phyloP scores from a whole-genome alignment of 1,139 yeast genomes.

The Suhomyces terraborum region DNA sequence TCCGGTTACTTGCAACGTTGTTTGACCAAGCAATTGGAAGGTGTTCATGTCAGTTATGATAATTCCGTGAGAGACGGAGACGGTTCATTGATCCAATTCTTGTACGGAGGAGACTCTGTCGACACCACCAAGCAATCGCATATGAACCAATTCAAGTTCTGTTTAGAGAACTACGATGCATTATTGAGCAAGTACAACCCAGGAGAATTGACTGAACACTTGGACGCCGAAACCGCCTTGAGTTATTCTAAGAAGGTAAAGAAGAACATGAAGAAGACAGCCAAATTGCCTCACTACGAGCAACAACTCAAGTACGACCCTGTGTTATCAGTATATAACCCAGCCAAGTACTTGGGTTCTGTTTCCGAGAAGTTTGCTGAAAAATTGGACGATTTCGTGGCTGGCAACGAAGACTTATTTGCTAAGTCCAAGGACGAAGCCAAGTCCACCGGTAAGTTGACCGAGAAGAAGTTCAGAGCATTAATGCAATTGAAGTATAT shows the following conservation, averaged over 20 bases:
- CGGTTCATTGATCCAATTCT: conserved; percentile 89
- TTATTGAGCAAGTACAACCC: conserved; percentile 87
- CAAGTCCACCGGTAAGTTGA: conserved; percentile 52
- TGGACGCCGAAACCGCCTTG: conserved; percentile 82
- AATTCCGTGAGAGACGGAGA: conserved; percentile 95
- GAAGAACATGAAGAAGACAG: conserved; percentile 72
- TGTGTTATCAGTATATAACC: conserved; percentile 79
- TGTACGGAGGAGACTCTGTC: conserved; percentile 96
- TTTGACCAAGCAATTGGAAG: conserved; percentile 96
- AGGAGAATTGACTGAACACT: conserved; percentile 65
- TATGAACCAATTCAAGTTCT: conserved; percentile 90
- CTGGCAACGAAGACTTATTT: conserved; percentile 54
- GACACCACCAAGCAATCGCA: conserved; percentile 95
- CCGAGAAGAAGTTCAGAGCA: conserved; percentile 89
- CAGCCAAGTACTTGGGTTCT: conserved; percentile 87
- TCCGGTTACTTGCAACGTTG: conserved; percentile 99
- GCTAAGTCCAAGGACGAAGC: conserved; percentile 52
- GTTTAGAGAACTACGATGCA: conserved; percentile 87
- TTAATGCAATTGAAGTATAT: conserved; percentile 97
- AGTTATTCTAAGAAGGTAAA: conserved; percentile 79
- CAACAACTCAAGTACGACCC: conserved; percentile 81
- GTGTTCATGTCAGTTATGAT: conserved; percentile 92
- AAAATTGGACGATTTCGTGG: conserved; percentile 71
- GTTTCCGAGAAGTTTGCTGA: conserved; percentile 90
- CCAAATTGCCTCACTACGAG: conserved; percentile 60